These are phyloP conservation scores for Leccinum barrowsii DNA, from an alignment of 768 basidiomycete species.

Conservation along the genomic window DNA sequence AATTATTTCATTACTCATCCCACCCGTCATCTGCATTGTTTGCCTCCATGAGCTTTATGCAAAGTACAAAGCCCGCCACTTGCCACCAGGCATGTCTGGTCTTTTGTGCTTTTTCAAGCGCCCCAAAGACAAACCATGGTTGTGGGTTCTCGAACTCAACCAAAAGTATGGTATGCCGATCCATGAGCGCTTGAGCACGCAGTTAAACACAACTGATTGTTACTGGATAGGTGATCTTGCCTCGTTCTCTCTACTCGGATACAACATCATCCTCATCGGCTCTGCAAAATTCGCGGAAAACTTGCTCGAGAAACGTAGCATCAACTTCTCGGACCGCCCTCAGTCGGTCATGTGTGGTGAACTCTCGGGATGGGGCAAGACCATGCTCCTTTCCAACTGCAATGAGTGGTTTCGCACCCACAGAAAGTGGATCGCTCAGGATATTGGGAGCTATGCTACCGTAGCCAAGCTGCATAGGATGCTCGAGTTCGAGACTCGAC, in stretches of 20 bases:
- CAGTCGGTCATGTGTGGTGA: conserved; percentile 19
- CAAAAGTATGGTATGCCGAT: conserved; percentile 7
- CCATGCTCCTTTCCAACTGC: conserved; percentile 15
- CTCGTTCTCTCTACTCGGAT: conserved; percentile 9
- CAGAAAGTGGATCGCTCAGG: conserved; percentile 19
- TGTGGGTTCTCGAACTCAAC: conserved; percentile 11
- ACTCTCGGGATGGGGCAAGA: conserved; percentile 20
- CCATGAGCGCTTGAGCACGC: background rate
- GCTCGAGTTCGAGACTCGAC: conserved; percentile 18
- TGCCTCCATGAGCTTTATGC: conserved; percentile 1
- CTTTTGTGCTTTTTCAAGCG: conserved; percentile 8
- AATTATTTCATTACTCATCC: background rate
- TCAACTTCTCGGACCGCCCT: conserved; percentile 37
- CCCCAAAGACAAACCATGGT: conserved; percentile 11
- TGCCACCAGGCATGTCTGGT: conserved; percentile 18
- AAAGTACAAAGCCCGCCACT: background rate
- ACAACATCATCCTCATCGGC: conserved; percentile 43
- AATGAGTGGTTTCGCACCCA: conserved; percentile 14
- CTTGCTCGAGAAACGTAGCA: conserved; percentile 43
- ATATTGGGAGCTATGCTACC: conserved; percentile 7
- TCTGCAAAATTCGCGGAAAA: conserved; percentile 40
- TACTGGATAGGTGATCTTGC: conserved; percentile 13
- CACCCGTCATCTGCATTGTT: background rate
- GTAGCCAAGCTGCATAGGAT: conserved; percentile 12
- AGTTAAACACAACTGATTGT: background rate